These are phyloP conservation scores for Leucosporidium creatinivorum DNA, from an alignment of 768 basidiomycete species.

Conservation along the genomic window DNA sequence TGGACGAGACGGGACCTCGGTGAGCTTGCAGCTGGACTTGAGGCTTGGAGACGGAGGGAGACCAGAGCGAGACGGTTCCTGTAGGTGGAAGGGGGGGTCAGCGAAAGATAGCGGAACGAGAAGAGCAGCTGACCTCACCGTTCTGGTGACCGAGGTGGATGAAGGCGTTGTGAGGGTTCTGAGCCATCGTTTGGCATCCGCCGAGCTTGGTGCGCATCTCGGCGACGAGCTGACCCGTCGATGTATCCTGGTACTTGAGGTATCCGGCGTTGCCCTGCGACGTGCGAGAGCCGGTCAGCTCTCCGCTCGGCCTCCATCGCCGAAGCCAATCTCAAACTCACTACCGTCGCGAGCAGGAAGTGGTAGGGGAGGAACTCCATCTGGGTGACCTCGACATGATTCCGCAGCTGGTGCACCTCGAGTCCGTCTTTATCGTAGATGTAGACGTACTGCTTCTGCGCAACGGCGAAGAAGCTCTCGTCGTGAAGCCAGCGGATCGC, in stretches of 20 bases:
- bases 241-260: slow-evolving; percentile 94
- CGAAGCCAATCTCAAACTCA: slow-evolving; percentile 45
- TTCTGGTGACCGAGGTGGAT: slow-evolving; percentile 92
- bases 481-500: slow-evolving; percentile 93
- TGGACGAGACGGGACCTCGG: slow-evolving; percentile 70
- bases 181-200: slow-evolving; percentile 71
- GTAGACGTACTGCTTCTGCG: slow-evolving; percentile 91
- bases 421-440: slow-evolving; percentile 92
- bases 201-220: slow-evolving; percentile 88
- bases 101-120: neutral
- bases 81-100: neutral
- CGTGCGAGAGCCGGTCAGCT: slow-evolving; percentile 2
- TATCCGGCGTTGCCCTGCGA: slow-evolving; percentile 75
- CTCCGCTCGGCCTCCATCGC: slow-evolving; percentile 4
- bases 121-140: slow-evolving; percentile 45
- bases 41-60: slow-evolving; percentile 83
- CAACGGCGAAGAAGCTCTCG: slow-evolving; percentile 86
- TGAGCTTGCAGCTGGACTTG: slow-evolving; percentile 89
- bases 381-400: slow-evolving; percentile 78
- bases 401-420: slow-evolving; percentile 75
- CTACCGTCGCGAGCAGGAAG: slow-evolving; percentile 79
- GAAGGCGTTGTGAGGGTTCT: slow-evolving; percentile 88
- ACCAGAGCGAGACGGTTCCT: slow-evolving; percentile 84
- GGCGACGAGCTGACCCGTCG: slow-evolving; percentile 76
- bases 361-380: slow-evolving; percentile 93